A percentile compares a stretch with the other conserved stretches of the same genome.
These are phyloP conservation scores for Ananas comosus DNA, from an alignment of 176 grass and related monocot genomes.

Conservation along the genomic window DNA sequence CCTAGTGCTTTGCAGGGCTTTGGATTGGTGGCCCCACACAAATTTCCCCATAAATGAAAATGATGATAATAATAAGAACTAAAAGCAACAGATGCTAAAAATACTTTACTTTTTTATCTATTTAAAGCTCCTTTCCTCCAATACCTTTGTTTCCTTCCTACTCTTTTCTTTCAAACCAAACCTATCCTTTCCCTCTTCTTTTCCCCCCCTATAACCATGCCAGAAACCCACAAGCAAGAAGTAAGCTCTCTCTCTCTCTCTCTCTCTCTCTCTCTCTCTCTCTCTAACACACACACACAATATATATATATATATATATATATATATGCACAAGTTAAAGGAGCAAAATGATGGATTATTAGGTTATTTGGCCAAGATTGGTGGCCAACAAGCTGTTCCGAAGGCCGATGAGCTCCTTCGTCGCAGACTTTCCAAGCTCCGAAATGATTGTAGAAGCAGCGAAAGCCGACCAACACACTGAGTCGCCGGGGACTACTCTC, in stretches of 20 bases:
- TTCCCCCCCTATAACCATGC: slow-evolving; percentile 1
- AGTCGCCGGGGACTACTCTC: not conserved
- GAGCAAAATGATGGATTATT: not conserved
- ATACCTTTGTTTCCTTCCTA: not conserved
- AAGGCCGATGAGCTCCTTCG: not conserved
- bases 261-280: not conserved
- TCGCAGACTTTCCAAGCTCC: slow-evolving; percentile 1
- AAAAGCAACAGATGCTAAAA: too few relatives aligned
- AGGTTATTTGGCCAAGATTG: slow-evolving; percentile 16
- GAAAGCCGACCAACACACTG: not conserved
- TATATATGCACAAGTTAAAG: not conserved
- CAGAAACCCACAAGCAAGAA: slow-evolving; percentile 16
- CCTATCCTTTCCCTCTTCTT: too few relatives aligned
- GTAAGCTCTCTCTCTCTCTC: not conserved
- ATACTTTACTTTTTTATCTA: not conserved
- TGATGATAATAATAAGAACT: too few relatives aligned
- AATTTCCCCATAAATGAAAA: not conserved
- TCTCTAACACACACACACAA: not conserved
- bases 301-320: not conserved
- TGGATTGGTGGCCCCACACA: not conserved
- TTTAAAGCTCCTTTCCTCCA: not conserved
- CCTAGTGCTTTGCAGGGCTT: not conserved
- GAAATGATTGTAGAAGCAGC: not conserved
- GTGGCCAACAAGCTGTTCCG: slow-evolving; percentile 22
- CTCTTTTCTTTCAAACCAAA: not conserved